Conservation (phyloP, 495 filamentous ascomycete genomes). For the Evansstolkia leycettana region DNA sequence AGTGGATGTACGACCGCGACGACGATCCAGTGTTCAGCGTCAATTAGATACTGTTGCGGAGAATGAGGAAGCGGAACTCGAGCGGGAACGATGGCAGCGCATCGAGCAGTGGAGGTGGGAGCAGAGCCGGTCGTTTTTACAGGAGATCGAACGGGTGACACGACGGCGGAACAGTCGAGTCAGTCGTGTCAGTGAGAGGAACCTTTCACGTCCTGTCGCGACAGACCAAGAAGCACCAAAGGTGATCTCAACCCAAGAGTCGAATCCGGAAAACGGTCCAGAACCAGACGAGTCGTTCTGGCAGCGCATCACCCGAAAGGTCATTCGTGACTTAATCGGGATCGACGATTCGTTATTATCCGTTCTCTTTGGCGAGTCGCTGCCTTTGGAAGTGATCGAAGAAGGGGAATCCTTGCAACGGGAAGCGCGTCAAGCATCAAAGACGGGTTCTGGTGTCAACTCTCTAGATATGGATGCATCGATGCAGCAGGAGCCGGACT, state of each 20-base stretch:
- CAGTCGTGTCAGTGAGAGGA: slow-evolving; percentile 18
- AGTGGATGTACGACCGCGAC: slow-evolving; percentile 21
- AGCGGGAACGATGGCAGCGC: slow-evolving; percentile 57
- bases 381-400: slow-evolving; percentile 46
- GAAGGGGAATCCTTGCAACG: slow-evolving; percentile 2
- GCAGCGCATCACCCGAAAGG: slow-evolving; percentile 69
- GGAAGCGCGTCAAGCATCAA: slow-evolving; percentile 7
- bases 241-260: slow-evolving; percentile 7
- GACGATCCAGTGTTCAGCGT: slow-evolving; percentile 49
- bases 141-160: slow-evolving; percentile 82
- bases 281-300: slow-evolving; percentile 53
- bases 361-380: slow-evolving; percentile 74
- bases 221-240: slow-evolving; percentile 11
- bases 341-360: slow-evolving; percentile 77
- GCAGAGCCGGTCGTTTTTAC: slow-evolving; percentile 70
- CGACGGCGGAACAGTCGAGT: slow-evolving; percentile 40
- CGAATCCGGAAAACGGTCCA: slow-evolving; percentile 11
- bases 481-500: slow-evolving; percentile 21
- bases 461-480: slow-evolving; percentile 19
- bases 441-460: slow-evolving; percentile 1
- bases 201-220: slow-evolving; percentile 8
- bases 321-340: slow-evolving; percentile 81
- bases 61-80: slow-evolving; percentile 39
- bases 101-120: slow-evolving; percentile 90
- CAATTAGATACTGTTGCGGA: slow-evolving; percentile 54